A percentile compares a stretch with the other conserved stretches of the same genome.
Conservation (phyloP, 1,139 yeast genomes). For the Zygosaccharomyces sapae region DNA sequence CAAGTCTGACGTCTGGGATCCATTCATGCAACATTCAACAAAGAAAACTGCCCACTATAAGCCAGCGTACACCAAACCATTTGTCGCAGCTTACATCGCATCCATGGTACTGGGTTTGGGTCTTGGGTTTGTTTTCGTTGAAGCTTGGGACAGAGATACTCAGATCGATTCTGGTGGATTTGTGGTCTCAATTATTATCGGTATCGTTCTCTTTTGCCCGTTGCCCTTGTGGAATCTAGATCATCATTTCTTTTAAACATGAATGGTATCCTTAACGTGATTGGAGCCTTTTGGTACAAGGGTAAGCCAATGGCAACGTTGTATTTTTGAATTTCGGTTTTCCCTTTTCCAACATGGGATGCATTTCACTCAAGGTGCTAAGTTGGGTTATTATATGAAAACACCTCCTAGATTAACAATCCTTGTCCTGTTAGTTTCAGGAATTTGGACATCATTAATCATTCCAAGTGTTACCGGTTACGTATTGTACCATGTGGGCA, state of each 20-base stretch:
- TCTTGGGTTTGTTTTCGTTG: slow-evolving; percentile 47
- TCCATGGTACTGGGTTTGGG: slow-evolving; percentile 49
- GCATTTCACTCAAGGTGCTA: slow-evolving; percentile 52
- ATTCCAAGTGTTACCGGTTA: slow-evolving; percentile 44
- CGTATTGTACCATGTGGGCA: slow-evolving; percentile 42
- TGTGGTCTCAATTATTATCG: slow-evolving; percentile 40
- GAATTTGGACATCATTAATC: slow-evolving; percentile 40
- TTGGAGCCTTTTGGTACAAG: slow-evolving; percentile 58
- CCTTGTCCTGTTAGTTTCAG: slow-evolving; percentile 47
- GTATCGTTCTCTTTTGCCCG: slow-evolving; percentile 52
- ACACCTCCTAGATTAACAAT: slow-evolving; percentile 58
- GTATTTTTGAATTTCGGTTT: slow-evolving; percentile 55
- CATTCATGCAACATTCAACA: slow-evolving; percentile 57
- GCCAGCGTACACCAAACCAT: neutral
- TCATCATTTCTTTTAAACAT: slow-evolving; percentile 55
- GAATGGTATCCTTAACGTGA: slow-evolving; percentile 56
- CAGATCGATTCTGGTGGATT: slow-evolving; percentile 53
- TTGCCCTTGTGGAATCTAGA: slow-evolving; percentile 49
- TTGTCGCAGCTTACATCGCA: slow-evolving; percentile 58
- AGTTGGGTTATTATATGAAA: slow-evolving; percentile 58
- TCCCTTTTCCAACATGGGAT: slow-evolving; percentile 56
- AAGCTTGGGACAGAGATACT: slow-evolving; percentile 41
- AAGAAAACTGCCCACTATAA: slow-evolving; percentile 40
- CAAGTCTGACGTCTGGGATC: slow-evolving; percentile 44
- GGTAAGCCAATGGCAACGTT: slow-evolving; percentile 58